phyloP scores from a whole-genome alignment of 2,329 filamentous ascomycete genomes.

The Colletotrichum sidae region DNA sequence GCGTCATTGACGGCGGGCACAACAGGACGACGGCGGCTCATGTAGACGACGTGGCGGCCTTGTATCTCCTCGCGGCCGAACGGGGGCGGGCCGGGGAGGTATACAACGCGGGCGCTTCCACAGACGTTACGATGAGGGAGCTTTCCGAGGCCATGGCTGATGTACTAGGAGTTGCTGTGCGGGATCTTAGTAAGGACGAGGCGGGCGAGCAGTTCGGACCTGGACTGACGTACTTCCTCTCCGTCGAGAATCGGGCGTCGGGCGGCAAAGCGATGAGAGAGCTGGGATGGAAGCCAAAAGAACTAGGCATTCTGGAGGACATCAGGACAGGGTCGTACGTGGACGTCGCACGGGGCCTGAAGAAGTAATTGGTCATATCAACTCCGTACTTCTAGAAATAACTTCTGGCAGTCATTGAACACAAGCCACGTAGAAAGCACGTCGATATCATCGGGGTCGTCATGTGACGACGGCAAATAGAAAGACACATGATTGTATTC shows the following conservation, averaged over 20 bases:
- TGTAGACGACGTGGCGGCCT: conserved; percentile 55
- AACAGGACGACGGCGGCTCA: conserved; percentile 48
- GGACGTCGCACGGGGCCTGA: conserved; percentile 35
- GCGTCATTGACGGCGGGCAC: conserved; percentile 46
- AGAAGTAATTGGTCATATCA: conserved; percentile 4
- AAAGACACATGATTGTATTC: too few species aligned
- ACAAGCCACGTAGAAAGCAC: not conserved
- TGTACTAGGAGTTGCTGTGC: conserved; percentile 40
- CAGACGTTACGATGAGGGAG: conserved; percentile 46
- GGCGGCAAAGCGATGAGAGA: conserved; percentile 50
- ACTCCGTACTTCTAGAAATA: not conserved
- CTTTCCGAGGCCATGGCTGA: conserved; percentile 42
- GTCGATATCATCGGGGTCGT: too few species aligned
- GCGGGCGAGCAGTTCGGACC: conserved; percentile 39
- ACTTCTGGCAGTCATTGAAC: not conserved
- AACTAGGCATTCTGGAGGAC: conserved; percentile 50
- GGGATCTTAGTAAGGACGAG: conserved; percentile 43
- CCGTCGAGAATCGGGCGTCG: conserved; percentile 47
- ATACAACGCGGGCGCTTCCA: conserved; percentile 49
- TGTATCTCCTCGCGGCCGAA: conserved; percentile 52
- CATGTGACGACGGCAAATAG: too few species aligned
- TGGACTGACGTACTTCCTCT: conserved; percentile 50
- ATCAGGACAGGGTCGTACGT: conserved; percentile 42
- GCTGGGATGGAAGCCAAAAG: conserved; percentile 52
- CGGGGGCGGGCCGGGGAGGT: conserved; percentile 46